phyloP scores from a whole-genome alignment of 2,329 filamentous ascomycete species.

The Ceratocystis alfenasii region DNA sequence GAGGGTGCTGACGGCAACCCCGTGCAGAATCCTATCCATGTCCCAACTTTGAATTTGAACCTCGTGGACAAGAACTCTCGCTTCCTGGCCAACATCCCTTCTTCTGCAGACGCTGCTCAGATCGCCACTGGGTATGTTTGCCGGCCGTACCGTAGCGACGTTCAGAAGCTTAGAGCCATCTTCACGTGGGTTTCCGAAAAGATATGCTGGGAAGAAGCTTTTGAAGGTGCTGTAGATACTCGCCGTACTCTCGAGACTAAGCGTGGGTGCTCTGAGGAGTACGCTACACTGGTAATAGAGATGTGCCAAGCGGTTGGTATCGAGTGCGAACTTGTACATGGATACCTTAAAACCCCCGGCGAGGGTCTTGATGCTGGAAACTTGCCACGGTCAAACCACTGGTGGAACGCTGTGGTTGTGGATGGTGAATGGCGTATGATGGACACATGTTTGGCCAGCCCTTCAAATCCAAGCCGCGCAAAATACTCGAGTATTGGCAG shows the following conservation, averaged over 20 bases:
- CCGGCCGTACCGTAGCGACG: conserved; percentile 83
- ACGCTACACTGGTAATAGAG: conserved; percentile 74
- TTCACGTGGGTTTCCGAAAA: conserved; percentile 98
- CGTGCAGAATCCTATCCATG: conserved; percentile 72
- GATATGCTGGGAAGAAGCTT: conserved; percentile 89
- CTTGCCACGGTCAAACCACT: conserved; percentile 83
- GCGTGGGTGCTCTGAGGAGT: conserved; percentile 77
- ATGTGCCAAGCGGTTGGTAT: conserved; percentile 90
- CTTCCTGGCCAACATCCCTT: conserved; percentile 73
- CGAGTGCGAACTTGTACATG: conserved; percentile 73
- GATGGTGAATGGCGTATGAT: conserved; percentile 95
- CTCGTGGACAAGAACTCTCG: conserved; percentile 93
- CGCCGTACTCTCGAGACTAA: conserved; percentile 72
- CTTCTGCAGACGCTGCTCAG: conserved; percentile 67
- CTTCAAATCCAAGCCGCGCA: conserved; percentile 70
- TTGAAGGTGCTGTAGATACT: conserved; percentile 73
- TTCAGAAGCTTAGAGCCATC: conserved; percentile 83
- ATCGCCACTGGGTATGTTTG: conserved; percentile 88
- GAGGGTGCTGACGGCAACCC: conserved; percentile 77
- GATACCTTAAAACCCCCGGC: conserved; percentile 82
- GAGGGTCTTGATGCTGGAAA: conserved; percentile 70
- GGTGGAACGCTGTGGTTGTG: conserved; percentile 90
- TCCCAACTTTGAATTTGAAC: conserved; percentile 62
- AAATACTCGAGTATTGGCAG: conserved; percentile 63
- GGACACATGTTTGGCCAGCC: conserved; percentile 83